A percentile compares a stretch with the other conserved stretches of the same genome.
These are phyloP conservation scores for Aspergillus diversus DNA, from an alignment of 495 filamentous ascomycete species.

Conservation along the genomic window DNA sequence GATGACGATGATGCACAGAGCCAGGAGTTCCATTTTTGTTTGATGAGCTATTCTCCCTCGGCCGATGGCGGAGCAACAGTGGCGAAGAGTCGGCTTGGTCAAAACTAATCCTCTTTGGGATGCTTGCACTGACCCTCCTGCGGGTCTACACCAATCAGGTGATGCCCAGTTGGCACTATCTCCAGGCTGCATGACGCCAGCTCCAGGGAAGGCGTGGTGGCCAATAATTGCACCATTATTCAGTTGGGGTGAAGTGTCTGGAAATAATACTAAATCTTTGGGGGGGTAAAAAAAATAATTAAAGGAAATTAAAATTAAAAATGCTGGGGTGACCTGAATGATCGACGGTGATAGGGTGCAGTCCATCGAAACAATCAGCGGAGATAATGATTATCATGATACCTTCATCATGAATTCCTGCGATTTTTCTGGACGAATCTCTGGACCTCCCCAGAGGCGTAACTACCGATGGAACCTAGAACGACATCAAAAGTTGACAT, in stretches of 20 bases:
- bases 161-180: slow-evolving; percentile 35
- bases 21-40: no score
- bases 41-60: slow-evolving; percentile 2
- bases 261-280: slow-evolving; percentile 2
- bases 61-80: slow-evolving; percentile 38
- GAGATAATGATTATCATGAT: slow-evolving; percentile 4
- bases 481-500: slow-evolving; percentile 2
- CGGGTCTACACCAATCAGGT: slow-evolving; percentile 33
- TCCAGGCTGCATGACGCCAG: slow-evolving; percentile 46
- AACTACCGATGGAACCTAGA: background rate
- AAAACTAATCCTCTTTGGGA: slow-evolving; percentile 34
- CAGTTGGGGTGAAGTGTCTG: slow-evolving; percentile 17
- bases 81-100: slow-evolving; percentile 23
- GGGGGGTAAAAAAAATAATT: slow-evolving; percentile 8
- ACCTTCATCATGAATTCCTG: background rate
- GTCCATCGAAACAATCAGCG: slow-evolving; percentile 7
- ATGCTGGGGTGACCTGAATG: slow-evolving; percentile 17
- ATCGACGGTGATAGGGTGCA: slow-evolving; percentile 21
- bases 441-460: background rate
- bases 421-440: background rate
- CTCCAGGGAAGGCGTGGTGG: slow-evolving; percentile 31
- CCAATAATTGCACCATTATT: slow-evolving; percentile 29
- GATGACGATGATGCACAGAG: slow-evolving; percentile 9
- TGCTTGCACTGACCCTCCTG: slow-evolving; percentile 34
- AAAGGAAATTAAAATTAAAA: slow-evolving; percentile 4